These are phyloP conservation scores for Podospora tetraspora DNA, from an alignment of 495 filamentous ascomycete species.

Conservation along the genomic window DNA sequence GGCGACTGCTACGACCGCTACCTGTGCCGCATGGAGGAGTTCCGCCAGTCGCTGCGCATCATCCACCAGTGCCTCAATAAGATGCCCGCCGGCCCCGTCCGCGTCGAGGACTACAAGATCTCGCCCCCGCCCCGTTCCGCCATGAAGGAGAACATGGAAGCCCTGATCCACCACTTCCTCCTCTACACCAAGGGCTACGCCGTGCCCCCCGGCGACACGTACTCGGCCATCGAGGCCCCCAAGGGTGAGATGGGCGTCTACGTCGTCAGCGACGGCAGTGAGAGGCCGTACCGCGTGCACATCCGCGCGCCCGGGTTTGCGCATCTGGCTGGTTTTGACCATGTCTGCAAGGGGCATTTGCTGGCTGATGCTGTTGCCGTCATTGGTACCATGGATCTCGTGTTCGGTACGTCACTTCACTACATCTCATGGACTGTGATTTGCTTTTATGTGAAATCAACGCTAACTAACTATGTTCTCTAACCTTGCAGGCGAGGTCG, in stretches of 20 bases:
- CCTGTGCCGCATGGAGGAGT: constrained; percentile 99
- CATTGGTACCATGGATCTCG: constrained; percentile 92
- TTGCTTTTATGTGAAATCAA: background rate
- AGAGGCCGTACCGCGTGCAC: constrained; percentile 96
- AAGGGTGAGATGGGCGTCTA: constrained; percentile 99
- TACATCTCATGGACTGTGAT: constrained; percentile 1
- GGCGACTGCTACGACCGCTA: constrained; percentile 99
- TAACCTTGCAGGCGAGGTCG: constrained; percentile 42
- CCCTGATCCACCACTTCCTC: constrained; percentile 97
- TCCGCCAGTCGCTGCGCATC: constrained; percentile 94
- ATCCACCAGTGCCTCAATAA: constrained; percentile 98
- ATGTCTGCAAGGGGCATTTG: constrained; percentile 84
- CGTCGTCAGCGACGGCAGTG: constrained; percentile 92
- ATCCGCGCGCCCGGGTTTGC: constrained; percentile 96
- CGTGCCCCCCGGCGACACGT: constrained; percentile 97
- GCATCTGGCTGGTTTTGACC: constrained; percentile 90
- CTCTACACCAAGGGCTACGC: constrained; percentile 97
- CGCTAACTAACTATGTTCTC: constrained; percentile 12
- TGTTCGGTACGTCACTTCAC: constrained; percentile 42
- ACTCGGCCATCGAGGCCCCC: constrained; percentile 93
- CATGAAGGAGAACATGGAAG: constrained; percentile 99
- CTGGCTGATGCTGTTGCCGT: constrained; percentile 95
- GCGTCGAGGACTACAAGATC: constrained; percentile 98
- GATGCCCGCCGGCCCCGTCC: constrained; percentile 91
- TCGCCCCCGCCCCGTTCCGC: constrained; percentile 92